Evolutionary conservation across 129 eudicot genomes (phyloP).

Genomic region (Glebionis coronaria): DNA sequence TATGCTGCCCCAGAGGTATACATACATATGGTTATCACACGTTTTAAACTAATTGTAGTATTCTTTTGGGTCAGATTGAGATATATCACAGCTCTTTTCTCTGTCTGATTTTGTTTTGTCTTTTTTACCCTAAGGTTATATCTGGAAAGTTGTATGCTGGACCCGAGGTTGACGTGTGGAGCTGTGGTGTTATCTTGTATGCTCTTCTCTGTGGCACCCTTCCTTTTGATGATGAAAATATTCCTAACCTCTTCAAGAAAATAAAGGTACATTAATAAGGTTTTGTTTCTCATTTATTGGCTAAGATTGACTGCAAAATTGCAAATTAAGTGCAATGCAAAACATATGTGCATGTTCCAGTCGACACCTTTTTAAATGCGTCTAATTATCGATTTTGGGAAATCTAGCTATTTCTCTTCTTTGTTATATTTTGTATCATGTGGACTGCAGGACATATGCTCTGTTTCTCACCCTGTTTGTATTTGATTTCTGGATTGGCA

Average conservation of each 20-base stretch:
- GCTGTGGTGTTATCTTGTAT: conserved; percentile 97
- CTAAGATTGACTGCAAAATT: too few relatives aligned
- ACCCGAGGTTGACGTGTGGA: conserved; percentile 98
- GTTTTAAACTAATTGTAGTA: not conserved
- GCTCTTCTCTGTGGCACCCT: conserved; percentile 98
- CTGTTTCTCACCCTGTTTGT: too few relatives aligned
- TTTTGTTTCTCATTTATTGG: not conserved
- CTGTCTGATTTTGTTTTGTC: not conserved
- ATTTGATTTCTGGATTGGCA: too few relatives aligned
- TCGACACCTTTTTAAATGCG: too few relatives aligned
- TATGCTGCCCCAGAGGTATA: conserved; percentile 98
- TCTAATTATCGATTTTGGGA: too few relatives aligned
- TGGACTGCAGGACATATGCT: too few relatives aligned
- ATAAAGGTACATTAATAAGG: conserved; percentile 62
- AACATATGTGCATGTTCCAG: too few relatives aligned
- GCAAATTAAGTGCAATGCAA: too few relatives aligned
- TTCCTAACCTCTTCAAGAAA: conserved; percentile 93
- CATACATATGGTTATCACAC: not conserved
- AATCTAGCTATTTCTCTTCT: too few relatives aligned
- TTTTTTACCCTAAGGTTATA: conserved; percentile 51
- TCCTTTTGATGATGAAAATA: conserved; percentile 97
- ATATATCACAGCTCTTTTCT: not conserved
- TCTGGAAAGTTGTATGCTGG: conserved; percentile 98
- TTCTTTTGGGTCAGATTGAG: not conserved
- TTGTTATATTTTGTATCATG: too few relatives aligned